Conservation (phyloP, 2,329 filamentous ascomycete genomes). For the Fusarium kyushuense region DNA sequence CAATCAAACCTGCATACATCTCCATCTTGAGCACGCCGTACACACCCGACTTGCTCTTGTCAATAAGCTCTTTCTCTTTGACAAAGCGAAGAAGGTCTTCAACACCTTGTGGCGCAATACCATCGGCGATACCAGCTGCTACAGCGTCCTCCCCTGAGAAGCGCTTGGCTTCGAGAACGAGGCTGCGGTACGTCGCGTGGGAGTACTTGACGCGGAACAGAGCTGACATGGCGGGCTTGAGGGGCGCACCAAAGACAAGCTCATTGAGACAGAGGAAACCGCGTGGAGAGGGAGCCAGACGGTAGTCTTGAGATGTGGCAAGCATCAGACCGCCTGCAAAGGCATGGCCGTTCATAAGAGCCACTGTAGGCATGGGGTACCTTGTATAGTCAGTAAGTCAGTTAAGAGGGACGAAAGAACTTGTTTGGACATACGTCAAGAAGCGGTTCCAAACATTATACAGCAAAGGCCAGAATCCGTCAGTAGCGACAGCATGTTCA, state of each 20-base stretch:
- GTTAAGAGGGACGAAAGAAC: too few species aligned
- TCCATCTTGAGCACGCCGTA: slow-evolving; percentile 80
- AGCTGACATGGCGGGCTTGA: slow-evolving; percentile 78
- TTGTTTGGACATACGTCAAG: slow-evolving; percentile 47
- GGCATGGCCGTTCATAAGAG: slow-evolving; percentile 82
- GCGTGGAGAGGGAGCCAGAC: slow-evolving; percentile 75
- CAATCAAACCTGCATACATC: slow-evolving; percentile 77
- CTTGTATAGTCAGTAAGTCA: slow-evolving; percentile 27
- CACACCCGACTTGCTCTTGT: slow-evolving; percentile 73
- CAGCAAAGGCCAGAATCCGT: slow-evolving; percentile 72
- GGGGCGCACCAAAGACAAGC: slow-evolving; percentile 81
- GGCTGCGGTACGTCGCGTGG: slow-evolving; percentile 66
- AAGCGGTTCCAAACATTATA: slow-evolving; percentile 75
- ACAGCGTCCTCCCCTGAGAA: slow-evolving; percentile 74
- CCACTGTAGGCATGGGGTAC: slow-evolving; percentile 85
- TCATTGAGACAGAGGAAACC: slow-evolving; percentile 88
- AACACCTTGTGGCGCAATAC: slow-evolving; percentile 67
- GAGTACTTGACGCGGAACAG: slow-evolving; percentile 79
- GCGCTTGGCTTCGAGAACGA: slow-evolving; percentile 80
- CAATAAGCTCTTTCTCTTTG: slow-evolving; percentile 66
- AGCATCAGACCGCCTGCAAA: slow-evolving; percentile 87
- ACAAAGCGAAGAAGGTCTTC: slow-evolving; percentile 73
- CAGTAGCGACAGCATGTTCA: slow-evolving; percentile 69
- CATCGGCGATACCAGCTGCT: slow-evolving; percentile 76
- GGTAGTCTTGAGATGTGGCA: slow-evolving; percentile 85